Base-by-base conservation (phyloP, 1,284 basidiomycete genomes). In the Limonomyces culmigenus region DNA sequence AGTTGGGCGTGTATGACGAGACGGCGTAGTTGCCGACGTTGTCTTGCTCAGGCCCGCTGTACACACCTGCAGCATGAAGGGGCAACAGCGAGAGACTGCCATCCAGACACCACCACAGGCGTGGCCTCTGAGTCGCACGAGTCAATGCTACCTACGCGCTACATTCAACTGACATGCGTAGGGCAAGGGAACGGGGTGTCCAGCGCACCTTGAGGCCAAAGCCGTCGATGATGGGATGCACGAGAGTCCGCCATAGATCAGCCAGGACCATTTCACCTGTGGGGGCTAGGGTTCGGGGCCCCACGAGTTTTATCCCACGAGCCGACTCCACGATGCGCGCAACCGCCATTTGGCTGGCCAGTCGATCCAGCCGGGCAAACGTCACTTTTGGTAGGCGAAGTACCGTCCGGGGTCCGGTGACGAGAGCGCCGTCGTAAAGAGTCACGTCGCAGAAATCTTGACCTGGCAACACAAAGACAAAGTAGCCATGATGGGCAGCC, bases 1-100 rank as follows among this genome's bases (percentile, higher is more conserved):
- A 33, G 1, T 47, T 48, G 3, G 47, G 44, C 6, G 40, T 47
- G 36, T 50, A 51, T 2, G 50, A 51, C 2, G 47, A 48, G 10
- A 48, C 37, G 29, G 42, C 43, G 18, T 40, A 44, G 29, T 50
- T 47, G 4, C 30, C 29, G 5, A 39, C 19, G 19, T 19, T 33
- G 27, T 2, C 34, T 39, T 4, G 36, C 33, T 6, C 27, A 32
- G 32, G 16, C 29, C 14, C 29, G 3, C 33, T 30, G 31, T 46
- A 46, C 8, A 42, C 33, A 2, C 46, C 45, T 3, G 49, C 49
- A 11, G 49, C 49, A 32, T 50, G 49, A 16, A 50, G 37, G 3
- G 49, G 47, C 11, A 49, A 41, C n/a, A 39, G 40, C 16, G 45
- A 37, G 2, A 50, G 40, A 5, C 42, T 39, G 11, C 49, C 49